Base-by-base conservation (phyloP, 2,329 filamentous ascomycete species). In the Neophaeococcomyces aloes region DNA sequence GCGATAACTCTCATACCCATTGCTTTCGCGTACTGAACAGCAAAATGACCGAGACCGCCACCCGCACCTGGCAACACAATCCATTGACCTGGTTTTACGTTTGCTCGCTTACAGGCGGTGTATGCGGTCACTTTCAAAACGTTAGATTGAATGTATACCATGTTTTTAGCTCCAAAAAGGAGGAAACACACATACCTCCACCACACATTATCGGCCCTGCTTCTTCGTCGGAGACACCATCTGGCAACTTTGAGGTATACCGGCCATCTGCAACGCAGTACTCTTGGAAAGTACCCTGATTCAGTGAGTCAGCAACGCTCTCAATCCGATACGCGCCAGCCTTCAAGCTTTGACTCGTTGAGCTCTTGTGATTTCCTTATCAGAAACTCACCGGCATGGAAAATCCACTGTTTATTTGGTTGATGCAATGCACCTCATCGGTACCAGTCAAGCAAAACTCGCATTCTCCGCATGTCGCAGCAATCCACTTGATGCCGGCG, bases 401-500 rank as follows among this genome's bases (percentile, higher is more conserved):
- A 42, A 67, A 64, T 7, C 61, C 61, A n/a, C 54, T 54, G 25
- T 64, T 62, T 25, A 57, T 51, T 51, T 64, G 61, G 14, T 59
- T 56, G 1, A 57, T 53, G 32, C 61, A 63, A 33, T 63, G 61
- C 18, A 63, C 42, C 34, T 63, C 61, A 38, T 64, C 61, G 7
- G 45, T 54, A 17, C 61, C 60, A 32, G 48, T 47, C 11, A 45
- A 78, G 70, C 88, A 95, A 73, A 84, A 94, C 56, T 79, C 73
- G 68, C 88, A 95, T 52, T 72, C 64, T 27, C 94, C 71, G 65
- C 89, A 95, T 35, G 82, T 81, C 50, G 85, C 83, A 65, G 94
- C 89, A 59, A 94, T 72, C 87, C 87, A 95, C 53, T 86, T 94
- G 65, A 96, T 76, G 61, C 88, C 88, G 50, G 79, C 89, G 57